These are phyloP conservation scores for Potentilla sterilis DNA, from an alignment of 306 rosid species.

Conservation along the genomic window DNA sequence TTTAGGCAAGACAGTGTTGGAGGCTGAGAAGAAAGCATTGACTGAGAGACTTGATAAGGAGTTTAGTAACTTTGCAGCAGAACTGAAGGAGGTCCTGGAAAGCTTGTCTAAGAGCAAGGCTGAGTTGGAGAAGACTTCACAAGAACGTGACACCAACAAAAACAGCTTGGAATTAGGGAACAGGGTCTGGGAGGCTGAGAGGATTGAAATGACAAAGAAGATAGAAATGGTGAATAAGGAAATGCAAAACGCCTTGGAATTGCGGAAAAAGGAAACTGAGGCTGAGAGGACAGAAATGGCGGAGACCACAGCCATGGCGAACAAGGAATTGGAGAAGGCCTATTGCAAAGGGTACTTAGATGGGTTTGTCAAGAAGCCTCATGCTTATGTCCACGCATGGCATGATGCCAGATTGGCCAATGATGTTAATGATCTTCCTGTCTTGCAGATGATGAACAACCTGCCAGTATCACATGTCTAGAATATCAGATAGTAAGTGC, in stretches of 20 bases:
- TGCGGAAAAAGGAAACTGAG: neutral
- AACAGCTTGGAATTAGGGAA: neutral
- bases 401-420: neutral
- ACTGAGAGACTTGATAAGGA: neutral
- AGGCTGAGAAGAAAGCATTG: neutral
- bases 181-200: neutral
- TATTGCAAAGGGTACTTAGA: neutral
- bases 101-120: neutral
- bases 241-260: neutral
- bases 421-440: slow-evolving; percentile 1
- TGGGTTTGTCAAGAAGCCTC: neutral
- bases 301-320: neutral
- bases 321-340: neutral
- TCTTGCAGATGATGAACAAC: neutral
- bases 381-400: neutral
- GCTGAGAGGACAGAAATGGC: neutral
- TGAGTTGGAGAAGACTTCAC: neutral
- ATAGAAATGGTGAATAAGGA: neutral
- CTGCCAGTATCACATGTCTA: neutral
- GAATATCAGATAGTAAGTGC: neutral
- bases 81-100: neutral
- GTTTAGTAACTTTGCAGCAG: neutral
- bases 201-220: neutral
- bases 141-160: neutral
- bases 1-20: neutral